Evolutionary conservation across 495 filamentous ascomycete genomes (phyloP).

Genomic region (Annulohypoxylon bovei): DNA sequence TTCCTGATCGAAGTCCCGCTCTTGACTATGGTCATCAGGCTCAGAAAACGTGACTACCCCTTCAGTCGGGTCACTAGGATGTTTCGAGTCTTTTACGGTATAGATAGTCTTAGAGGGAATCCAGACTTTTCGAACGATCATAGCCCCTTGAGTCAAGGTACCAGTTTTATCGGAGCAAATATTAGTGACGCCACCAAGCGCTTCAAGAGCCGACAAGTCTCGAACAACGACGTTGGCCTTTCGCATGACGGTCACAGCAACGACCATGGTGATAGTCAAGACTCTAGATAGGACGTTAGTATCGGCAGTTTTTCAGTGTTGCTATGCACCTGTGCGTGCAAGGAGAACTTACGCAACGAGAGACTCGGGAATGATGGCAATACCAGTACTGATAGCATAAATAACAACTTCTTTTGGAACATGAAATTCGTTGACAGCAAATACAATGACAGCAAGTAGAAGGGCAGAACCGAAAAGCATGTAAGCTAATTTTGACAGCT

Average conservation of each 20-base stretch:
- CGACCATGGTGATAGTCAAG: constrained; percentile 78
- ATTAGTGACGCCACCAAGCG: constrained; percentile 84
- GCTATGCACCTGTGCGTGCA: not conserved
- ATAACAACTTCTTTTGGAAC: constrained; percentile 78
- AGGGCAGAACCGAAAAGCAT: constrained; percentile 78
- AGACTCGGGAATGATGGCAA: constrained; percentile 77
- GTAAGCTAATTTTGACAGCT: constrained; percentile 80
- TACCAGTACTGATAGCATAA: constrained; percentile 79
- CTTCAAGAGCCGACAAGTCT: constrained; percentile 80
- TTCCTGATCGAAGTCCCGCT: constrained; percentile 61
- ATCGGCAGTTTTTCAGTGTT: not conserved
- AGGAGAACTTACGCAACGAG: constrained; percentile 63
- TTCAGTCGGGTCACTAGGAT: constrained; percentile 67
- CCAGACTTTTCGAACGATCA: constrained; percentile 86
- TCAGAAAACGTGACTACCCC: constrained; percentile 61
- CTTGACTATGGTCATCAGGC: constrained; percentile 31
- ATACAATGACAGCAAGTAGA: constrained; percentile 80
- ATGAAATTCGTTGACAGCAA: constrained; percentile 77
- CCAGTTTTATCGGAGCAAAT: constrained; percentile 93
- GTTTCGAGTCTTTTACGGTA: constrained; percentile 66
- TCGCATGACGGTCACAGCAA: constrained; percentile 80
- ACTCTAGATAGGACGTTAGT: constrained; percentile 50
- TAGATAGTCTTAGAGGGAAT: constrained; percentile 68
- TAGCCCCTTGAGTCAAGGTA: constrained; percentile 78
- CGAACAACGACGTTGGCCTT: constrained; percentile 81